Base-by-base conservation (phyloP, 2,329 filamentous ascomycete genomes). In the Tolypocladium album region DNA sequence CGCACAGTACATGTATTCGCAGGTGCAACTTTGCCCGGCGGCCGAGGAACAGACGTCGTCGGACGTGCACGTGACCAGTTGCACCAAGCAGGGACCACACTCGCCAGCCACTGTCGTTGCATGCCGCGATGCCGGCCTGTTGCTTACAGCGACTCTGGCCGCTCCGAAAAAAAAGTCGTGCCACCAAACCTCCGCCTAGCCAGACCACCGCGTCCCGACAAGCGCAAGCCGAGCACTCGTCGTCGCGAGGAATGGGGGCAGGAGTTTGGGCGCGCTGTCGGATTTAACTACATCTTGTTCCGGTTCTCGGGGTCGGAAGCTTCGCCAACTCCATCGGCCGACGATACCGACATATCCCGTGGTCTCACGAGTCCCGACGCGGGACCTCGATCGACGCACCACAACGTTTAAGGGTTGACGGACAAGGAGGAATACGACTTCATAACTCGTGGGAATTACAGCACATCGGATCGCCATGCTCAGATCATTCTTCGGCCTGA, bases 401-500 rank as follows among this genome's bases (percentile, higher is more conserved):
- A n/a, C 50, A 17, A 11, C 27, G 13, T 4, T 36, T 36, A n/a
- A 20, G 31, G 4, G 9, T 9, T 22, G 9, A 3, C 34, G 31
- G 27, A 36, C 31, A 31, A 12, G 20, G 9, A 53, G 31, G 50
- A 34, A 36, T 36, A 36, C 20, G 12, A 1, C 15, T 36, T n/a
- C 27, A 53, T 9, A 20, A n/a, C 13, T 22, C 39, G 8, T n/a
- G 42, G 27, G 7, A 6, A 17, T 50, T 13, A 2, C 38, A 2
- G 47, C 42, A 36, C 53, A 11, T 13, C 24, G 1, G 24, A 34
- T 13, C 59, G 59, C 4, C 58, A 72, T 72, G 69, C 63, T 71
- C 50, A 66, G 67, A 62, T 64, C 68, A 56, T 60, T 67, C 56
- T 55, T 70, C 43, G 65, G 67, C 50, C 63, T 67, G 27, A 61